Percentiles rank a stretch among this genome's conserved stretches.
Evolutionary conservation across 768 basidiomycete species (phyloP).

Genomic region (Hericium coralloides): DNA sequence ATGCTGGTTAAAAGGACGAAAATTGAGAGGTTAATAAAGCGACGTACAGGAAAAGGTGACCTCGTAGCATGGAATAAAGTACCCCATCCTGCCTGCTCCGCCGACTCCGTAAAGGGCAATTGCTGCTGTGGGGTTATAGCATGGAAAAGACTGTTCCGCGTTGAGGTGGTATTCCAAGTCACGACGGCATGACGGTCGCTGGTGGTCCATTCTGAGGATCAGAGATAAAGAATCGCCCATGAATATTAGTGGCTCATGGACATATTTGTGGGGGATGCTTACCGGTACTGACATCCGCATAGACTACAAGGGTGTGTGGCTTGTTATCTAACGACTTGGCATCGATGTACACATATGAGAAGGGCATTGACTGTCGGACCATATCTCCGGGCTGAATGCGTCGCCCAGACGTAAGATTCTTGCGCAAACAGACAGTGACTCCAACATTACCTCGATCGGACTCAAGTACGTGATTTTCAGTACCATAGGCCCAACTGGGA

Average conservation of each 20-base stretch:
- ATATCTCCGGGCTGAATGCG: not conserved
- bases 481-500: constrained; percentile 5
- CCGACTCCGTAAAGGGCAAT: not conserved
- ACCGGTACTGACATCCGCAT: constrained; percentile 24
- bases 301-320: constrained; percentile 19
- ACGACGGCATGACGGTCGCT: not conserved
- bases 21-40: not conserved
- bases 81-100: not conserved
- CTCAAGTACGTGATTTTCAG: constrained; percentile 20
- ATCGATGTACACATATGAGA: constrained; percentile 20
- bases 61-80: not conserved
- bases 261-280: not conserved
- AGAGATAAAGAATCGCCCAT: not conserved
- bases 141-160: not conserved
- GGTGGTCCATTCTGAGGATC: not conserved
- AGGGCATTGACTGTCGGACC: constrained; percentile 20
- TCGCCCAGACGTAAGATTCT: not conserved
- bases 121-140: not conserved
- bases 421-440: not conserved
- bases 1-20: not conserved
- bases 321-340: constrained; percentile 16
- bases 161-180: not conserved
- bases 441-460: constrained; percentile 15
- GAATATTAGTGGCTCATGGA: not conserved
- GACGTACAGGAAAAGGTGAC: not conserved